These are phyloP conservation scores for Fusarium veterinarium DNA, from an alignment of 2,329 filamentous ascomycete genomes.

Conservation along the genomic window DNA sequence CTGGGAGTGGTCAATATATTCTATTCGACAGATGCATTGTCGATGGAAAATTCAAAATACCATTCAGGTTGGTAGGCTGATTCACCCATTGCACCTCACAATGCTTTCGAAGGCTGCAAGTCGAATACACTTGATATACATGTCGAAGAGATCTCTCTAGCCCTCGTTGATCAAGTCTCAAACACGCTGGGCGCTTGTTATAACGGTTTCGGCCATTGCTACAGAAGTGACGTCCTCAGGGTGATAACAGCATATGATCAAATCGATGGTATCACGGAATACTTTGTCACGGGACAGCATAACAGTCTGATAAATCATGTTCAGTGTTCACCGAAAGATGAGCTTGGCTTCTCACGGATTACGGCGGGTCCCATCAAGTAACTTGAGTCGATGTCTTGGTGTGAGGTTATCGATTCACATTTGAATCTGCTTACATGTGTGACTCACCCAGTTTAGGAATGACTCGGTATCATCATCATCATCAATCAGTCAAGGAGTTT, in stretches of 20 bases:
- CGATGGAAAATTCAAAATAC: conserved; percentile 8
- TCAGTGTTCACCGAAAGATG: too few relatives aligned
- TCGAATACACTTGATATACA: too few relatives aligned
- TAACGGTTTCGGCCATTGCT: neutral
- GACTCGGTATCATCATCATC: too few relatives aligned
- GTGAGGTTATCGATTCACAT: too few relatives aligned
- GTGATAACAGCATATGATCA: neutral
- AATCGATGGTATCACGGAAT: neutral
- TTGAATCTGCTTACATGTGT: too few relatives aligned
- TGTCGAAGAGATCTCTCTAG: neutral
- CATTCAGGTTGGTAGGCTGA: neutral
- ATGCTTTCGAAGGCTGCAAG: neutral
- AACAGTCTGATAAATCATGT: neutral
- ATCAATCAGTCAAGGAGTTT: too few relatives aligned
- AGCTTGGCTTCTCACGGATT: too few relatives aligned
- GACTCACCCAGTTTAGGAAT: too few relatives aligned
- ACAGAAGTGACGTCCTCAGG: neutral
- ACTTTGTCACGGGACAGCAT: neutral
- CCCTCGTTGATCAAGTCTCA: neutral
- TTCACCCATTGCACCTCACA: neutral
- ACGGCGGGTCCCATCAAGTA: too few relatives aligned
- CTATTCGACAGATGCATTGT: neutral
- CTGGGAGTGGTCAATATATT: neutral
- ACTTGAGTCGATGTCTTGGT: too few relatives aligned
- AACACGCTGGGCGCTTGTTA: neutral